phyloP scores from a whole-genome alignment of 2,329 filamentous ascomycete species.

The Mollisiaceae sp. region DNA sequence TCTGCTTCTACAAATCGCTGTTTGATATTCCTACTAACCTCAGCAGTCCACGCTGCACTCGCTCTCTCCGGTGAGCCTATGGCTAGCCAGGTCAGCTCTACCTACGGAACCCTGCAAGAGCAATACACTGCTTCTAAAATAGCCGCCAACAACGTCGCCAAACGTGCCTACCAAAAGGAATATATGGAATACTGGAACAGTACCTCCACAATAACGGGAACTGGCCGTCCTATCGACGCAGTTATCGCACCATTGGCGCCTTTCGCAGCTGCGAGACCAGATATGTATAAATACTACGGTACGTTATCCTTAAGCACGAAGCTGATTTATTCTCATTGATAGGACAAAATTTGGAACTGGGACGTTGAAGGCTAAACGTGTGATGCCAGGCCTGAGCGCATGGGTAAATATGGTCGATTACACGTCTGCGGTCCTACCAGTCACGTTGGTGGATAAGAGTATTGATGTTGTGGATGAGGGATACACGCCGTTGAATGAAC shows the following conservation, averaged over 20 bases:
- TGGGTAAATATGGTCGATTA: conserved; percentile 61
- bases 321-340: conserved; percentile 16
- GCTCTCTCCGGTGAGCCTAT: conserved; percentile 60
- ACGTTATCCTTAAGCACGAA: conserved; percentile 11
- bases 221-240: conserved; percentile 56
- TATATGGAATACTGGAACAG: conserved; percentile 60
- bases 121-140: conserved; percentile 41
- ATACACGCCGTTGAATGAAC: conserved; percentile 48
- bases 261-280: conserved; percentile 53
- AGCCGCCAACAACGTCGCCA: conserved; percentile 51
- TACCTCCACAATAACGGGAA: conserved; percentile 34
- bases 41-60: conserved; percentile 51
- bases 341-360: conserved; percentile 25
- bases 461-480: conserved; percentile 45
- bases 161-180: conserved; percentile 58
- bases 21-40: conserved; percentile 6
- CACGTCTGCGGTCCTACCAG: conserved; percentile 60
- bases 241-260: conserved; percentile 57
- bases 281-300: conserved; percentile 52
- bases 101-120: conserved; percentile 41
- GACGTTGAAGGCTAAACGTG: conserved; percentile 27
- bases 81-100: conserved; percentile 25
- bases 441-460: conserved; percentile 51
- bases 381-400: conserved; percentile 28
- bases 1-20: conserved; percentile 13